Percentiles rank a stretch among this genome's conserved stretches.
Evolutionary conservation across 139 green algal species (phyloP).

Genomic region (Ettlia oleoabundans): DNA sequence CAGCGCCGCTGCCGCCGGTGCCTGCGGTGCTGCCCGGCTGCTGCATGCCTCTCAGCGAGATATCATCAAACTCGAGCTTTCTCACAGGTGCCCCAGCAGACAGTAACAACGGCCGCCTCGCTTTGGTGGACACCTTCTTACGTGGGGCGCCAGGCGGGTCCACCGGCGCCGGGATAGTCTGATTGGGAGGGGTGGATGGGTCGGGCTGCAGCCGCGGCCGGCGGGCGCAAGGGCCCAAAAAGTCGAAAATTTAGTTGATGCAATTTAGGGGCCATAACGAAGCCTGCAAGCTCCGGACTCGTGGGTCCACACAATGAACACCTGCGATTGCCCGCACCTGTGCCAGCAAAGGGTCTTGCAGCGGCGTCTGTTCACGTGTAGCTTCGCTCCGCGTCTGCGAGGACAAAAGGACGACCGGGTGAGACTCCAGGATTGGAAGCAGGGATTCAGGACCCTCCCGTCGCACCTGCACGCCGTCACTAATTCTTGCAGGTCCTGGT

Average conservation of each 20-base stretch:
- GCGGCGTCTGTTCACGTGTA: background rate
- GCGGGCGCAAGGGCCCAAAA: too few relatives aligned
- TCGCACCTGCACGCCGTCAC: background rate
- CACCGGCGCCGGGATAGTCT: background rate
- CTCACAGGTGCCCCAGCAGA: slow-evolving; percentile 25
- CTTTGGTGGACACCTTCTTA: background rate
- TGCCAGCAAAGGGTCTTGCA: background rate
- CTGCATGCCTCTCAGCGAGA: background rate
- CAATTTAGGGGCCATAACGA: too few relatives aligned
- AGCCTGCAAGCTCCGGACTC: too few relatives aligned
- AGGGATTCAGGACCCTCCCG: too few relatives aligned
- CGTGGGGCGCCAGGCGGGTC: slow-evolving; percentile 19
- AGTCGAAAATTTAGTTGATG: too few relatives aligned
- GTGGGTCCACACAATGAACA: too few relatives aligned
- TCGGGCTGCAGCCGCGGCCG: slow-evolving; percentile 17
- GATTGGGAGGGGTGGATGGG: slow-evolving; percentile 2
- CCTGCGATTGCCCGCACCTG: background rate
- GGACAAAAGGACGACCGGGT: background rate
- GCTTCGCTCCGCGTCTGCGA: slow-evolving; percentile 10
- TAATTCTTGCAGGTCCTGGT: background rate
- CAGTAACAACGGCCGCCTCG: background rate
- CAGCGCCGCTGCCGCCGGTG: background rate
- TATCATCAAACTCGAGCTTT: slow-evolving; percentile 33
- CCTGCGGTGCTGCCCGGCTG: background rate
- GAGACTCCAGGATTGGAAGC: background rate